phyloP scores from a whole-genome alignment of 345 rosid species.

The Moringa oleifera region DNA sequence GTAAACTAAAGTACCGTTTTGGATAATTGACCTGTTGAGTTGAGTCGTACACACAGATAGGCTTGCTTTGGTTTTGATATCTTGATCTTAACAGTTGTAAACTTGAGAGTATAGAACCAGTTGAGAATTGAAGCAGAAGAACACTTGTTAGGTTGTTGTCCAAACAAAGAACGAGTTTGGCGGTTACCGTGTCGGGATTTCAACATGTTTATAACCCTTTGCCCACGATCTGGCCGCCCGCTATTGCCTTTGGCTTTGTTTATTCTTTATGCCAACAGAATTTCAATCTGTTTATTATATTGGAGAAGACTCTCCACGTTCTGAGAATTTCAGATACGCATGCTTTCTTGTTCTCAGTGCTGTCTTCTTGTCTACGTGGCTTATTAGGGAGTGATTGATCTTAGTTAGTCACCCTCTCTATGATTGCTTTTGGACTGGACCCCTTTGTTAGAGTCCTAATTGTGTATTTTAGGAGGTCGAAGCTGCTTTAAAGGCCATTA shows the following conservation, averaged over 20 bases:
- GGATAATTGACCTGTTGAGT: too few relatives aligned
- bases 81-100: too few relatives aligned
- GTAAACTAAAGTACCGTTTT: too few relatives aligned
- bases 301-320: conserved; percentile 37
- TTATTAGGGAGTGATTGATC: conserved; percentile 9
- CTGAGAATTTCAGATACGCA: conserved; percentile 22
- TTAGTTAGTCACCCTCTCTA: neutral
- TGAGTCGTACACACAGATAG: too few relatives aligned
- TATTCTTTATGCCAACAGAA: conserved; percentile 15
- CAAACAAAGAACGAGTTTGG: conserved; percentile 41
- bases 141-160: conserved; percentile 23
- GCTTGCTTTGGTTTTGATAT: too few relatives aligned
- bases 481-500: conserved; percentile 14
- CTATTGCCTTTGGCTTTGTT: neutral
- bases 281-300: conserved; percentile 18
- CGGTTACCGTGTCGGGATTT: conserved; percentile 35
- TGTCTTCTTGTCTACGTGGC: neutral
- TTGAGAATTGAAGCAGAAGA: conserved; percentile 5
- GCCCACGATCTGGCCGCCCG: conserved; percentile 54
- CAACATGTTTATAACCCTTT: conserved; percentile 9
- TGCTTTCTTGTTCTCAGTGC: conserved; percentile 1
- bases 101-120: too few relatives aligned
- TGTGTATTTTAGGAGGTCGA: conserved; percentile 15
- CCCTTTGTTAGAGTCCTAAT: conserved; percentile 12
- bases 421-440: conserved; percentile 1